Evolutionary conservation across 441 rosid genomes (phyloP), one percentile per base, ranked within the genome.

Genomic region (Cnidoscolus chayamansa): DNA sequence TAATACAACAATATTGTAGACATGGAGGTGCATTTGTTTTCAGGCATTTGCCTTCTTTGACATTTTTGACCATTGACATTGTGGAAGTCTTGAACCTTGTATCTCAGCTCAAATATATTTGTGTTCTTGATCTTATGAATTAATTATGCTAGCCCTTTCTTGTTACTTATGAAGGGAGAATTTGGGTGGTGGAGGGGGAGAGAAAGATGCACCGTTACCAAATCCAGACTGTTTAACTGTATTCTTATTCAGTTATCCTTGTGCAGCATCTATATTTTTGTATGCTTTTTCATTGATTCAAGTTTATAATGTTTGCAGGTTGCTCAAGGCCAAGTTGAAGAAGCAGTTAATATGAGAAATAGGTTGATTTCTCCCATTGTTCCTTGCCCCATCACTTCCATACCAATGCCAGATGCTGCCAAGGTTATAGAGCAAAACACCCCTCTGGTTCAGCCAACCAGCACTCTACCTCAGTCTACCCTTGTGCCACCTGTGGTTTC

Each of bases 261-360:
- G 20, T 64, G 48, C 35, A 15, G 57, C 31, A 25, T 6, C 20
- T 10, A 17, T 40, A 57, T 56, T 12, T 40, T 0, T 13, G 60
- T 25, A 25, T 61, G 30, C 12, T n/a, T 17, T 43, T 16, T 45
- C 35, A 9, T 51, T 62, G 10, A 60, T 10, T 43, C 17, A 13
- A 60, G 12, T 15, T 9, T 59, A 63, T 67, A 43, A 49, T 68
- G 60, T 58, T 58, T 83, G 81, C 83, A 89, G 95, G 81, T 75
- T 77, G 87, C 87, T 57, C 84, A 81, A 48, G 80, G 70, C 57
- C 85, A 75, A 74, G 79, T 86, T 19, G 86, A 85, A 71, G 81
- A 76, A 70, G 81, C 80, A 45, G 78, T 74, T 75, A 79, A 74
- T 82, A 40, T 81, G 72, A 83, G 81, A 80, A 88, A 63, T 71